phyloP scores from a whole-genome alignment of 2,329 filamentous ascomycete genomes.

The Cladosporium oxysporum region DNA sequence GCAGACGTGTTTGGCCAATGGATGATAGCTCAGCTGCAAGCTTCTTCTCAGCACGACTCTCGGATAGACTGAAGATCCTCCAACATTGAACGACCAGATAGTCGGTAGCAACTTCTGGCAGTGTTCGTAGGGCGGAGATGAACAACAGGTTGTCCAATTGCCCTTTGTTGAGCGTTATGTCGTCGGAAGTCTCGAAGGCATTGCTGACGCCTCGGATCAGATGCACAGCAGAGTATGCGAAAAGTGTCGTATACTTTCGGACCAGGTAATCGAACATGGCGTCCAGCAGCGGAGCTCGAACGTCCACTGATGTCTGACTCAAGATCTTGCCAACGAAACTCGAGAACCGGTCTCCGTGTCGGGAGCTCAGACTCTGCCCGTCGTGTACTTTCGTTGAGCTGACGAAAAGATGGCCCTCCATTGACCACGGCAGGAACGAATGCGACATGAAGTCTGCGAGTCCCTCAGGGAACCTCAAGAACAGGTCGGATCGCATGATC shows the following conservation, averaged over 20 bases:
- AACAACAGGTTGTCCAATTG: slow-evolving; percentile 40
- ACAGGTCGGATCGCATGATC: slow-evolving; percentile 41
- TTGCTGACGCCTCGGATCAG: slow-evolving; percentile 45
- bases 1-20: not conserved
- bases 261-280: slow-evolving; percentile 34
- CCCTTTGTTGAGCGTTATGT: slow-evolving; percentile 25
- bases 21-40: not conserved
- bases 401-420: slow-evolving; percentile 48
- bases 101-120: slow-evolving; percentile 48
- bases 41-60: not conserved
- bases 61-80: slow-evolving; percentile 27
- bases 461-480: slow-evolving; percentile 26
- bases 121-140: slow-evolving; percentile 40
- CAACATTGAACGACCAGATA: slow-evolving; percentile 36
- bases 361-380: slow-evolving; percentile 37
- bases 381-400: slow-evolving; percentile 37
- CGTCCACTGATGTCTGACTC: slow-evolving; percentile 21
- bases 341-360: slow-evolving; percentile 44
- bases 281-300: slow-evolving; percentile 31
- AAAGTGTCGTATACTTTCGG: slow-evolving; percentile 38
- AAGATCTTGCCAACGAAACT: slow-evolving; percentile 40
- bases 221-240: slow-evolving; percentile 46
- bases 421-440: slow-evolving; percentile 51
- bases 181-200: slow-evolving; percentile 32
- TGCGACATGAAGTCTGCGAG: slow-evolving; percentile 42